phyloP scores from a whole-genome alignment of 768 basidiomycete genomes.

The Exsudoporus frostii region DNA sequence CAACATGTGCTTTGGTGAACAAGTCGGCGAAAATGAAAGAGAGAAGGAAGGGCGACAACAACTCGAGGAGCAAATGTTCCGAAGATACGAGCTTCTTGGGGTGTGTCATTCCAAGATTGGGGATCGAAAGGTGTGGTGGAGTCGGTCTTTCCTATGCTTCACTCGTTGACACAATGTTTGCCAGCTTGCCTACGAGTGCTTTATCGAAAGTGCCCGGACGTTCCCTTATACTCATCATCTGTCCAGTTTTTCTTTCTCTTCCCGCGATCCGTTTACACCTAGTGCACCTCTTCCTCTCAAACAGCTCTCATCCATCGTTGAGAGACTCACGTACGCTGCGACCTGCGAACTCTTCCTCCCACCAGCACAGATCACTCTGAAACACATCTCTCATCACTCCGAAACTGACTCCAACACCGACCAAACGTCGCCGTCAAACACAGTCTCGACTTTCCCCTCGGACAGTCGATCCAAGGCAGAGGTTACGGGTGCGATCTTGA shows the following conservation, averaged over 20 bases:
- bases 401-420: not conserved
- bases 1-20: not conserved
- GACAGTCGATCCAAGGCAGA: slow-evolving; percentile 13
- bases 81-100: slow-evolving; percentile 79
- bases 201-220: slow-evolving; percentile 45
- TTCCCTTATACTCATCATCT: slow-evolving; percentile 48
- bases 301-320: slow-evolving; percentile 59
- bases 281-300: slow-evolving; percentile 41
- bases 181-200: slow-evolving; percentile 61
- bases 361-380: slow-evolving; percentile 49
- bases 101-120: slow-evolving; percentile 76
- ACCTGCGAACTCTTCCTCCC: slow-evolving; percentile 62
- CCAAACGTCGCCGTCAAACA: not conserved
- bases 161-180: not conserved
- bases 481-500: slow-evolving; percentile 55
- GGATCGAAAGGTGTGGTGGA: slow-evolving; percentile 61
- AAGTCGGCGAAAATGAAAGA: slow-evolving; percentile 24
- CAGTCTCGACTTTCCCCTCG: slow-evolving; percentile 15
- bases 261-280: slow-evolving; percentile 34
- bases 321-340: slow-evolving; percentile 64
- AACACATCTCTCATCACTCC: not conserved
- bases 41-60: slow-evolving; percentile 49
- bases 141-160: not conserved
- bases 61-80: slow-evolving; percentile 61
- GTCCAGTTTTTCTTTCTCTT: slow-evolving; percentile 19